Percentiles rank a stretch among this genome's conserved stretches.
Conservation (phyloP, 179 eudicot species). For the Monotropa hypopitys region DNA sequence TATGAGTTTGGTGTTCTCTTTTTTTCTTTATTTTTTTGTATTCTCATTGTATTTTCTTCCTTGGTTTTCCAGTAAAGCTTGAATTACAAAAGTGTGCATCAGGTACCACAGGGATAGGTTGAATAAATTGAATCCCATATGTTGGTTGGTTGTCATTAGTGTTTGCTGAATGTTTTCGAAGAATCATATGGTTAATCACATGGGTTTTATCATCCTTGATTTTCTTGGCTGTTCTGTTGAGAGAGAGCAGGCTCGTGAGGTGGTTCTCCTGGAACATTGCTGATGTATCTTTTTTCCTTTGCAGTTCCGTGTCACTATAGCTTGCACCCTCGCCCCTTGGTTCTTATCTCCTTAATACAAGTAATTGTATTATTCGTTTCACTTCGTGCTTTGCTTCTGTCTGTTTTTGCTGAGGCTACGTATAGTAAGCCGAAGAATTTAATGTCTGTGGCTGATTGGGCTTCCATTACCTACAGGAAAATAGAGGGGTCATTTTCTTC, state of each 20-base stretch:
- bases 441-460: neutral
- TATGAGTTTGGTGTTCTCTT: constrained; percentile 30
- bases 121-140: constrained; percentile 39
- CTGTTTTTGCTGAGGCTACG: neutral
- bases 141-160: constrained; percentile 28
- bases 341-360: neutral
- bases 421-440: neutral
- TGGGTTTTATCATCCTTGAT: constrained; percentile 27
- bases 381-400: neutral
- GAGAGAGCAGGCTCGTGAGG: constrained; percentile 17
- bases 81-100: constrained; percentile 20
- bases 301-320: neutral
- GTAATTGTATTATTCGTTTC: neutral
- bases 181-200: constrained; percentile 24
- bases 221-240: constrained; percentile 25
- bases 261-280: constrained; percentile 18
- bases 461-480: neutral
- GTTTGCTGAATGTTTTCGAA: constrained; percentile 19
- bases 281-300: constrained; percentile 14
- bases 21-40: constrained; percentile 9
- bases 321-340: neutral
- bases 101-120: constrained; percentile 38
- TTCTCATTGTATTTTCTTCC: constrained; percentile 14
- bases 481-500: neutral
- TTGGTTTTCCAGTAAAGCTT: constrained; percentile 18